Conservation (phyloP, 345 rosid species). For the Bruguiera parviflora region DNA sequence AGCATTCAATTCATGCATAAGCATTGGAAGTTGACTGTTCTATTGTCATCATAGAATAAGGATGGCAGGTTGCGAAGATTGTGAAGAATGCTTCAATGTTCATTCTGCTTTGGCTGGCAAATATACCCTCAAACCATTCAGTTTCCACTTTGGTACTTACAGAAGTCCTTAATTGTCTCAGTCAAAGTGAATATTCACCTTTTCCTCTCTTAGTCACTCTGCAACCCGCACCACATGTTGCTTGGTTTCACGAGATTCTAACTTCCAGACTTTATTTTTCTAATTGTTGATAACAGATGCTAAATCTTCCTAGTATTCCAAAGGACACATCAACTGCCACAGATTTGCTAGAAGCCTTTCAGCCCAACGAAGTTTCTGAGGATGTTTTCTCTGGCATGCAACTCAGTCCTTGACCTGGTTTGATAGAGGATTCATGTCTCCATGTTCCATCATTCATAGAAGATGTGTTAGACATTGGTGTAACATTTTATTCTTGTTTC, state of each 20-base stretch:
- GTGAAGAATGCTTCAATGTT: conserved; percentile 57
- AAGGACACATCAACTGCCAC: conserved; percentile 42
- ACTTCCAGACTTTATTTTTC: background rate
- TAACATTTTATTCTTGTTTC: conserved; percentile 10
- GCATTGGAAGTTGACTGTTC: conserved; percentile 6
- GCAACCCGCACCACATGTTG: background rate
- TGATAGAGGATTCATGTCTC: conserved; percentile 50
- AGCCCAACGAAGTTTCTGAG: conserved; percentile 38
- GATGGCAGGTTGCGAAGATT: conserved; percentile 50
- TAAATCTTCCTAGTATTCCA: conserved; percentile 50
- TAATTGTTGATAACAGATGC: conserved; percentile 33
- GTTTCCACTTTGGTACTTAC: conserved; percentile 45
- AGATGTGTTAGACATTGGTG: conserved; percentile 53
- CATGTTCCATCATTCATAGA: conserved; percentile 63
- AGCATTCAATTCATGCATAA: conserved; percentile 13
- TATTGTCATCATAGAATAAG: conserved; percentile 19
- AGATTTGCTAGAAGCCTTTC: conserved; percentile 65
- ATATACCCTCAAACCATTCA: conserved; percentile 44
- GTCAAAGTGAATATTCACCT: conserved; percentile 9
- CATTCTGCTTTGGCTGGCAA: conserved; percentile 50
- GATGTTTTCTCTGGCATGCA: conserved; percentile 32
- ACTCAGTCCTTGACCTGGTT: conserved; percentile 51
- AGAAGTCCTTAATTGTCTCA: conserved; percentile 39
- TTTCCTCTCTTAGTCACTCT: conserved; percentile 27
- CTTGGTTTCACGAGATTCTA: background rate